These are phyloP conservation scores for Histomonas meleagridis DNA, from an alignment of 208 protist species.

Conservation along the genomic window DNA sequence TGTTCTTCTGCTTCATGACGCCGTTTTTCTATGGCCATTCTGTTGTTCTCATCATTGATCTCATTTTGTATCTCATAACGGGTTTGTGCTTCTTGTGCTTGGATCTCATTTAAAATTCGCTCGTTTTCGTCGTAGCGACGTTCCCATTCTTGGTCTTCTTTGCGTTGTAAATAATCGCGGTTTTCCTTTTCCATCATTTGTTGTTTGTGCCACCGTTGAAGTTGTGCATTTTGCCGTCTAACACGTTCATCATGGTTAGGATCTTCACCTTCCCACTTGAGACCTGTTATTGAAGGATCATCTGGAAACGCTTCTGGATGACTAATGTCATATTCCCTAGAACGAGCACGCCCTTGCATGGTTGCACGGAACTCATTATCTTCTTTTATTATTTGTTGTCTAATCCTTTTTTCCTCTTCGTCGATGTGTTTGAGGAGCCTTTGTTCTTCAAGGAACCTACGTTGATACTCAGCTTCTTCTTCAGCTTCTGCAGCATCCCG, in stretches of 20 bases:
- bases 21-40: neutral
- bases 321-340: neutral
- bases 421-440: neutral
- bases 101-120: neutral
- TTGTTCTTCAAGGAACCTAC: neutral
- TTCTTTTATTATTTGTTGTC: neutral
- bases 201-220: neutral
- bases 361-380: neutral
- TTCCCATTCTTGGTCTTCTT: neutral
- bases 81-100: neutral
- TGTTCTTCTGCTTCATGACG: neutral
- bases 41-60: neutral
- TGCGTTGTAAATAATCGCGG: neutral
- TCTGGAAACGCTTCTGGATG: neutral
- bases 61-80: neutral
- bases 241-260: neutral
- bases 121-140: neutral
- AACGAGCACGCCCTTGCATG: neutral
- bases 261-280: conserved; percentile 7
- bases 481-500: neutral
- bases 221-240: neutral
- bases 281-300: neutral
- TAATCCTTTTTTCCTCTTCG: neutral
- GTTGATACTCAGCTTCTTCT: neutral
- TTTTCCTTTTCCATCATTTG: neutral